phyloP scores from a whole-genome alignment of 2,329 filamentous ascomycete species.

The Beauveria scarabaeidicola region DNA sequence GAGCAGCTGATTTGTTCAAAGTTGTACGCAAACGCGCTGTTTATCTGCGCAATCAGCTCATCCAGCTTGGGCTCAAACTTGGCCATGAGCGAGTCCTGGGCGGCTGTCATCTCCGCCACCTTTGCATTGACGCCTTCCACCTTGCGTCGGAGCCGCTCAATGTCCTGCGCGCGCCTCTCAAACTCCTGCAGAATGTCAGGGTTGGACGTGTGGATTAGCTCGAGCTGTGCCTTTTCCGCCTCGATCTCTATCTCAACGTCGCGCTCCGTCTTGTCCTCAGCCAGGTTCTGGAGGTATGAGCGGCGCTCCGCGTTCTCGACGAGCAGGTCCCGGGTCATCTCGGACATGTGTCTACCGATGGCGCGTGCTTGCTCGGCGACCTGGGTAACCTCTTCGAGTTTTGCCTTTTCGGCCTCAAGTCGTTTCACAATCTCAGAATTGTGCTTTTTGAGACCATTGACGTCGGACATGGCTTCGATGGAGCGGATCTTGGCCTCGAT shows the following conservation, averaged over 20 bases:
- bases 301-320: slow-evolving; percentile 29
- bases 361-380: slow-evolving; percentile 30
- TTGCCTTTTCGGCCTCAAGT: slow-evolving; percentile 38
- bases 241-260: slow-evolving; percentile 66
- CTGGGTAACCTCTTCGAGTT: slow-evolving; percentile 30
- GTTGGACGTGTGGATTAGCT: slow-evolving; percentile 72
- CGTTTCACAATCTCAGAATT: slow-evolving; percentile 50
- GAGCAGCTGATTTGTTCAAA: slow-evolving; percentile 92
- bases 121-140: slow-evolving; percentile 47
- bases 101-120: slow-evolving; percentile 44
- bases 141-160: slow-evolving; percentile 52
- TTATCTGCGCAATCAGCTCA: slow-evolving; percentile 68
- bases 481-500: slow-evolving; percentile 61
- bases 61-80: slow-evolving; percentile 83
- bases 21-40: slow-evolving; percentile 83
- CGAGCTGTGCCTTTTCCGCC: slow-evolving; percentile 65
- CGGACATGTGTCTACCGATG: slow-evolving; percentile 21
- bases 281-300: slow-evolving; percentile 35
- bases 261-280: slow-evolving; percentile 45
- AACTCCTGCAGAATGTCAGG: slow-evolving; percentile 69
- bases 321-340: slow-evolving; percentile 32
- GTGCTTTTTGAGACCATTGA: slow-evolving; percentile 56
- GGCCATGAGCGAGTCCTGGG: slow-evolving; percentile 57
- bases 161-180: slow-evolving; percentile 61
- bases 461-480: slow-evolving; percentile 78